phyloP scores from a whole-genome alignment of 1,284 basidiomycete genomes.

The Ganoderma lucidum region DNA sequence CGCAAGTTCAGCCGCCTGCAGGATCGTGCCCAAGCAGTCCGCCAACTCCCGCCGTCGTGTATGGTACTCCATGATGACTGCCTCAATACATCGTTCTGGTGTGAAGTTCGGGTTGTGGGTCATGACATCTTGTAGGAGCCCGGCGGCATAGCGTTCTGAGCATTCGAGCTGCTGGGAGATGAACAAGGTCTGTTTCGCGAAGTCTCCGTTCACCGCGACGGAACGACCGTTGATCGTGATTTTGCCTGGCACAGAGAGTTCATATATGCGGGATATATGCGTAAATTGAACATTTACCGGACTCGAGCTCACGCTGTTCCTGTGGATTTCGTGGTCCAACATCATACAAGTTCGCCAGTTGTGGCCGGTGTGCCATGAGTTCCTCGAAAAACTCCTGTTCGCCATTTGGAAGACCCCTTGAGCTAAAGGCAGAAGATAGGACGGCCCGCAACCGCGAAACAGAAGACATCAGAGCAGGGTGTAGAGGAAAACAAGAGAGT shows the following conservation, averaged over 20 bases:
- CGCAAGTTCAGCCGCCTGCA: slow-evolving; percentile 53
- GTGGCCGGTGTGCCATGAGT: slow-evolving; percentile 69
- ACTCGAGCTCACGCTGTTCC: slow-evolving; percentile 77
- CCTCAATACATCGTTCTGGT: slow-evolving; percentile 65
- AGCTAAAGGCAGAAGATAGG: slow-evolving; percentile 49
- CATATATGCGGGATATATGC: slow-evolving; percentile 2
- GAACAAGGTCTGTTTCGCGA: slow-evolving; percentile 77
- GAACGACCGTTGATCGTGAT: slow-evolving; percentile 64
- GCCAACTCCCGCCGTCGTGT: slow-evolving; percentile 70
- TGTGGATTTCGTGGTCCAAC: slow-evolving; percentile 65
- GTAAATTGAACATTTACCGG: slow-evolving; percentile 52
- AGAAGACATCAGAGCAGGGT: slow-evolving; percentile 48
- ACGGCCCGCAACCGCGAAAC: slow-evolving; percentile 51
- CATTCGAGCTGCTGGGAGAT: slow-evolving; percentile 79
- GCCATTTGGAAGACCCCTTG: slow-evolving; percentile 52
- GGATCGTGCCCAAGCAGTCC: slow-evolving; percentile 65
- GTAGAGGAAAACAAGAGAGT: not conserved
- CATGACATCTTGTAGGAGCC: slow-evolving; percentile 72
- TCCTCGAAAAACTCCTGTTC: slow-evolving; percentile 82
- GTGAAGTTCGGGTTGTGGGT: slow-evolving; percentile 68
- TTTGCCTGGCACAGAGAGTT: slow-evolving; percentile 59
- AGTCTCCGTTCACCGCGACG: slow-evolving; percentile 74
- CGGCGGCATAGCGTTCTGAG: slow-evolving; percentile 80
- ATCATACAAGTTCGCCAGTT: slow-evolving; percentile 68
- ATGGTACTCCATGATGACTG: slow-evolving; percentile 72